Evolutionary conservation across 1,284 basidiomycete genomes (phyloP).

Genomic region (Grifola frondosa): DNA sequence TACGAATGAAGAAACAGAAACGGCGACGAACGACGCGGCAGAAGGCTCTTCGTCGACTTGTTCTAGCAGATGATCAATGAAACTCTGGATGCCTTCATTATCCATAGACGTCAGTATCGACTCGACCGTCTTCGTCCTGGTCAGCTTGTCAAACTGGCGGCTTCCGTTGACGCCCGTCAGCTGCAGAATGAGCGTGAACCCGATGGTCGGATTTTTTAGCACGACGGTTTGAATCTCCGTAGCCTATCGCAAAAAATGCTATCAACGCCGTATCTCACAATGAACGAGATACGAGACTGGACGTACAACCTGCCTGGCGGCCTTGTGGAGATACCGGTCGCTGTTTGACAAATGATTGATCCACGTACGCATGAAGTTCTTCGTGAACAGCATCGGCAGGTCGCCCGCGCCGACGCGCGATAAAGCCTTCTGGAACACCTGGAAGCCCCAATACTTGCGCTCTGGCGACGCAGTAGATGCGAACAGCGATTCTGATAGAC

Average conservation of each 20-base stretch:
- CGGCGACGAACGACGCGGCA: conserved; percentile 40
- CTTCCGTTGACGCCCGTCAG: conserved; percentile 86
- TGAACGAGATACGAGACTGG: conserved; percentile 2
- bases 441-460: conserved; percentile 95
- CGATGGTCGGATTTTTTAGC: conserved; percentile 75
- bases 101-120: conserved; percentile 79
- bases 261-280: conserved; percentile 3
- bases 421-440: conserved; percentile 83
- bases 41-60: conserved; percentile 55
- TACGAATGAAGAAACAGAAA: conserved; percentile 5
- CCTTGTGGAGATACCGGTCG: conserved; percentile 89
- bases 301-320: conserved; percentile 77
- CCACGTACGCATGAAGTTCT: conserved; percentile 96
- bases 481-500: conserved; percentile 78
- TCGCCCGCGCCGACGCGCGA: conserved; percentile 64
- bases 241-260: conserved; percentile 44
- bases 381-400: conserved; percentile 88
- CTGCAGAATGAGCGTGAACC: conserved; percentile 85
- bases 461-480: conserved; percentile 82
- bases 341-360: conserved; percentile 90
- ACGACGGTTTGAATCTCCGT: conserved; percentile 77
- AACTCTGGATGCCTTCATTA: conserved; percentile 73
- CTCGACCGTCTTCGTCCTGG: conserved; percentile 93
- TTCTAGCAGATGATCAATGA: conserved; percentile 71
- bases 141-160: conserved; percentile 89